Evolutionary conservation across 805 yeast genomes (phyloP).

Genomic region (Scheffersomyces stipitis): DNA sequence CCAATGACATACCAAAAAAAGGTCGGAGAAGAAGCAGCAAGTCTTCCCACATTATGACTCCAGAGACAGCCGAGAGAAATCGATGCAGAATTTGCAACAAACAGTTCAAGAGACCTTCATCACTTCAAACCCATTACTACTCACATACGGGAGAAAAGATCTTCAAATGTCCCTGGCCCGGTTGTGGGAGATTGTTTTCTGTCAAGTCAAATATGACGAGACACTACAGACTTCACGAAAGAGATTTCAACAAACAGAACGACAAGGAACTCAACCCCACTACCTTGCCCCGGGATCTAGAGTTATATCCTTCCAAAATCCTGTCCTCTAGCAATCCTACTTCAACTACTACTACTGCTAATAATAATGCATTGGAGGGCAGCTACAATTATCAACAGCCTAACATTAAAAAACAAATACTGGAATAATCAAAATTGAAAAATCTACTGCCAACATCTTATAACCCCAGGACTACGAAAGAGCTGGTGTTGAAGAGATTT

Average conservation of each 20-base stretch:
- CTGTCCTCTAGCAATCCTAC: no score
- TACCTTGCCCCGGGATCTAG: not conserved
- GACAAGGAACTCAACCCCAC: not conserved
- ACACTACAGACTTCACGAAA: conserved; percentile 65
- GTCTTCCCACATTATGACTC: conserved; percentile 33
- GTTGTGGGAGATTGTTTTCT: conserved; percentile 68
- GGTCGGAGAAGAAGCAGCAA: conserved; percentile 17
- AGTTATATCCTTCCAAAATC: not conserved
- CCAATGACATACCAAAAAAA: conserved; percentile 2
- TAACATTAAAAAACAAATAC: no score
- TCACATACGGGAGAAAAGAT: conserved; percentile 56
- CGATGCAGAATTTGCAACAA: conserved; percentile 64
- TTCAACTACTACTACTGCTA: no score
- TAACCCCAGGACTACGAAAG: no score
- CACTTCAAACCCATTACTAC: conserved; percentile 73
- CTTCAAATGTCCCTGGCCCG: conserved; percentile 47
- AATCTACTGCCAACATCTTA: no score
- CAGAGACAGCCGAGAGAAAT: conserved; percentile 46
- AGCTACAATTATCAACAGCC: no score
- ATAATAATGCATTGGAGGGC: no score
- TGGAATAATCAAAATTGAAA: no score
- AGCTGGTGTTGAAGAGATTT: no score
- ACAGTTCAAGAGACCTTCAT: conserved; percentile 79
- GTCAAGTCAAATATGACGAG: conserved; percentile 81
- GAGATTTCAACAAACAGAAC: conserved; percentile 13